phyloP scores from a whole-genome alignment of 495 filamentous ascomycete genomes.

The Saxophila tyrrhenica region DNA sequence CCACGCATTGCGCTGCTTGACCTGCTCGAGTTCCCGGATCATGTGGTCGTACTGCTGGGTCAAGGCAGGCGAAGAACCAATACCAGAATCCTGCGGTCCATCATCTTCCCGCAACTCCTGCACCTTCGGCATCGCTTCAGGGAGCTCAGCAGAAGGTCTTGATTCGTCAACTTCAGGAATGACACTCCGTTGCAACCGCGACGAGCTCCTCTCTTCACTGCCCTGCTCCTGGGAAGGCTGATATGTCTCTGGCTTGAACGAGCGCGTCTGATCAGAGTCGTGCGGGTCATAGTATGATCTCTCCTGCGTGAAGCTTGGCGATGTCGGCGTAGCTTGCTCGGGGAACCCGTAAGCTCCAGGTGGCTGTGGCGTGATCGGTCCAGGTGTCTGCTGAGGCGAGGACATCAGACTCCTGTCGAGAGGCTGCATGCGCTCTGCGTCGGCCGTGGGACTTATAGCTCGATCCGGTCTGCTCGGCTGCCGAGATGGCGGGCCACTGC shows the following conservation, averaged over 20 bases:
- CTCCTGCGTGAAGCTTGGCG: conserved; percentile 5
- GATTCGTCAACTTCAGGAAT: neutral
- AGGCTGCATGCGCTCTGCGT: conserved; percentile 3
- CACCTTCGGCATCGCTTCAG: conserved; percentile 7
- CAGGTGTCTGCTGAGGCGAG: neutral
- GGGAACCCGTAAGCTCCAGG: neutral
- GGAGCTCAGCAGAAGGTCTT: neutral
- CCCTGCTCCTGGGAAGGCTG: conserved; percentile 11
- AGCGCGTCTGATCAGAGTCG: neutral
- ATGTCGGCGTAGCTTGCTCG: neutral
- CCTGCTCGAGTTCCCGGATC: conserved; percentile 69
- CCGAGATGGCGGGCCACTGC: conserved; percentile 6
- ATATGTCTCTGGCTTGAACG: conserved; percentile 15
- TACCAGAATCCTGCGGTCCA: conserved; percentile 27
- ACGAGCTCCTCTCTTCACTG: neutral
- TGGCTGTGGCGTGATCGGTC: neutral
- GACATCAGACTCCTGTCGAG: conserved; percentile 5
- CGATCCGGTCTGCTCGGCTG: conserved; percentile 15
- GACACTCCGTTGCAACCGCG: neutral
- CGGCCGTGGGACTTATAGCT: conserved; percentile 5
- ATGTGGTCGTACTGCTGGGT: conserved; percentile 42
- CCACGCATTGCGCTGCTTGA: conserved; percentile 85
- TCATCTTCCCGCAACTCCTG: conserved; percentile 2
- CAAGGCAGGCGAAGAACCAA: conserved; percentile 29
- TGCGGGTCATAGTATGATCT: conserved; percentile 6